Evolutionary conservation across 2,329 filamentous ascomycete species (phyloP), one percentile per base, ranked within the genome.

Genomic region (Aspergillus spinulosporus): DNA sequence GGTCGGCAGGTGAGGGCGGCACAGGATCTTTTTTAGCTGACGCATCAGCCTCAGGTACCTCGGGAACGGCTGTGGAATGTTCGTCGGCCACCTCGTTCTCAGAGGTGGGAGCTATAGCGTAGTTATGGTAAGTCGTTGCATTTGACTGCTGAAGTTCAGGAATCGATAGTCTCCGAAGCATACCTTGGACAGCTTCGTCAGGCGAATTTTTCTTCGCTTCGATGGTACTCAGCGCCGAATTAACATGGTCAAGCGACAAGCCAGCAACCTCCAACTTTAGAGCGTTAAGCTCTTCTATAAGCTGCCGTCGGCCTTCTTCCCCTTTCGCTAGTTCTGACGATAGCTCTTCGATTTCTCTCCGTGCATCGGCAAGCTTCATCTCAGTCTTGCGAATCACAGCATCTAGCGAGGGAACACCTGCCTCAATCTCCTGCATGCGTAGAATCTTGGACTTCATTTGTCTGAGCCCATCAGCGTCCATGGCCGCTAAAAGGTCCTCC

Each of bases 381-480:
- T 74, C 67, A n/a, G 69, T 70, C 49, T 68, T 73, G 9, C 61
- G 53, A 36, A 82, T 70, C 56, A 79, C 78, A 28, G 74, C 74
- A 48, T 82, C 76, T 28, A 80, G 63, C 11, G 71, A 69, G 40
- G 79, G 76, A 46, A 81, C 66, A 8, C 74, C 76, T 21, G 75
- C 74, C 61, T 81, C 73, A n/a, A 82, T 77, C 40, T 81, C 77
- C 55, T 74, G 73, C 60, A 78, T 77, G 28, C 78, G 73, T 21
- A 74, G 64, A 40, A 74, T 65, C 54, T 74, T 78, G 46, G 67
- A 66, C 32, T 71, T 70, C 54, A 76, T 63, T 26, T 62, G 64
- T 48, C 73, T 69, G 26, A 72, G 55, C 15, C 63, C 54, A 44
- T 63, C 62, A 31, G 57, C 44, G 14, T 68, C 61, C 52, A 66